Conservation (phyloP, 352 stramenopile species). For the Pythium phragmiticola region DNA sequence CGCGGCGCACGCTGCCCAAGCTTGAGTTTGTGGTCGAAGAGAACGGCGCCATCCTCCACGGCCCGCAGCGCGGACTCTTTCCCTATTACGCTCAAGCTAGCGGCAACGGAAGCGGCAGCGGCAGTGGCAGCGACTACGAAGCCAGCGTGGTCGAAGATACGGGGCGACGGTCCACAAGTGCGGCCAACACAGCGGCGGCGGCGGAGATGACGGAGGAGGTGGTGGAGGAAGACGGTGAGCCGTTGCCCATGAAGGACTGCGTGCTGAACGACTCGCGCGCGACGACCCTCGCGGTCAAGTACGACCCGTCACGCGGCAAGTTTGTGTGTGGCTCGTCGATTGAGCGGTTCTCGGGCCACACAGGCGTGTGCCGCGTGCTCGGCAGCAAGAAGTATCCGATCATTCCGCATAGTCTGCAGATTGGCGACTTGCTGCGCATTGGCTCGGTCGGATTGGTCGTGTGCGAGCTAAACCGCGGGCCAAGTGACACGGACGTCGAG, state of each 20-base stretch:
- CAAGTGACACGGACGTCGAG: conserved; percentile 65
- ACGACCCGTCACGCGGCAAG: conserved; percentile 53
- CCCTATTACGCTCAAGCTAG: conserved; percentile 28
- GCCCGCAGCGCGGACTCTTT: conserved; percentile 59
- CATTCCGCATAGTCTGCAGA: conserved; percentile 66
- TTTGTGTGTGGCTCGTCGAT: conserved; percentile 86
- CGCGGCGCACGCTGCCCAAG: conserved; percentile 72
- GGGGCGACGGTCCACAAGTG: neutral
- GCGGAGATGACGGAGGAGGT: neutral
- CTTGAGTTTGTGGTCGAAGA: conserved; percentile 86
- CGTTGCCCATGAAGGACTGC: conserved; percentile 73
- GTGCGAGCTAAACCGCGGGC: conserved; percentile 84
- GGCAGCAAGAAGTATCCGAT: conserved; percentile 86
- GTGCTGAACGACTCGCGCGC: conserved; percentile 81
- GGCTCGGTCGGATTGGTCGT: conserved; percentile 92
- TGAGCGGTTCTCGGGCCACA: conserved; percentile 91
- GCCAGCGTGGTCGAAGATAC: conserved; percentile 6
- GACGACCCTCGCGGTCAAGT: conserved; percentile 77
- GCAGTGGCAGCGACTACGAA: conserved; percentile 4
- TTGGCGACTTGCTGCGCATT: conserved; percentile 87
- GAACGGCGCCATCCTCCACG: conserved; percentile 74
- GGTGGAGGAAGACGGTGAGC: neutral
- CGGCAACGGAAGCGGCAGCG: conserved; percentile 3
- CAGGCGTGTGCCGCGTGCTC: conserved; percentile 88
- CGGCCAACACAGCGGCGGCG: neutral